Percentiles rank a stretch among this genome's conserved stretches.
phyloP scores from a whole-genome alignment of 202 grass and related monocot species.

The Bolboschoenoplectus hybrid region DNA sequence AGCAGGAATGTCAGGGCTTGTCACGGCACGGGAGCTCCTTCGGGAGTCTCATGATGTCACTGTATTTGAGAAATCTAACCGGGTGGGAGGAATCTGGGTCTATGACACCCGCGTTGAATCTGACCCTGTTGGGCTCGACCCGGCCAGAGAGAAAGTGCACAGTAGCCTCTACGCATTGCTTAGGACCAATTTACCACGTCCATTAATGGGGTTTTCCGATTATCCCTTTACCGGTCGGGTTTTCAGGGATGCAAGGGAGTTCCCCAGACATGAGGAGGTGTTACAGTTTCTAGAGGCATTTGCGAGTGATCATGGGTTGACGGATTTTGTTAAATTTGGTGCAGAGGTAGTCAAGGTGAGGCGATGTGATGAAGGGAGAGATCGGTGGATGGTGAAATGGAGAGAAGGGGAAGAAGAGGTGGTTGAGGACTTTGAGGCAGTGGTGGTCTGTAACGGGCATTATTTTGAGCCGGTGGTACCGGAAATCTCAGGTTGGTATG shows the following conservation, averaged over 20 bases:
- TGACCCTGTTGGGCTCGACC: constrained; percentile 31
- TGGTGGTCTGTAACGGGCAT: constrained; percentile 59
- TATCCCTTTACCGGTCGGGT: constrained; percentile 23
- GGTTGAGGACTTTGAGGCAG: constrained; percentile 47
- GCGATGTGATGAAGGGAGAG: background rate
- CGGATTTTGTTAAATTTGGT: constrained; percentile 25
- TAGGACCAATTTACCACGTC: constrained; percentile 58
- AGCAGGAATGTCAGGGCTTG: constrained; percentile 52
- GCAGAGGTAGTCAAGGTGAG: constrained; percentile 43
- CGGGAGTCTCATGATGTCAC: constrained; percentile 46
- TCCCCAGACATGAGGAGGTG: constrained; percentile 56
- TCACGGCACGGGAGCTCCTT: constrained; percentile 52
- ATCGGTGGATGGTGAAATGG: constrained; percentile 53
- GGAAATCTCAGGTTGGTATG: constrained; percentile 44
- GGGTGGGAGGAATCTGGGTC: constrained; percentile 52
- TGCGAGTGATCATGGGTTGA: constrained; percentile 45
- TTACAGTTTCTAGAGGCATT: constrained; percentile 51
- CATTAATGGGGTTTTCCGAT: constrained; percentile 57
- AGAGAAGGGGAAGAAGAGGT: constrained; percentile 10
- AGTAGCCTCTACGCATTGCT: constrained; percentile 62
- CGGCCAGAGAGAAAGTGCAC: constrained; percentile 40
- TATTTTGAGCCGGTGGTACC: constrained; percentile 47
- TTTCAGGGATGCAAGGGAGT: constrained; percentile 48
- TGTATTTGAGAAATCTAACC: constrained; percentile 32
- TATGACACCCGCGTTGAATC: constrained; percentile 47